Conservation (phyloP, 2,329 filamentous ascomycete species). For the Phialemonium atrogriseum region DNA sequence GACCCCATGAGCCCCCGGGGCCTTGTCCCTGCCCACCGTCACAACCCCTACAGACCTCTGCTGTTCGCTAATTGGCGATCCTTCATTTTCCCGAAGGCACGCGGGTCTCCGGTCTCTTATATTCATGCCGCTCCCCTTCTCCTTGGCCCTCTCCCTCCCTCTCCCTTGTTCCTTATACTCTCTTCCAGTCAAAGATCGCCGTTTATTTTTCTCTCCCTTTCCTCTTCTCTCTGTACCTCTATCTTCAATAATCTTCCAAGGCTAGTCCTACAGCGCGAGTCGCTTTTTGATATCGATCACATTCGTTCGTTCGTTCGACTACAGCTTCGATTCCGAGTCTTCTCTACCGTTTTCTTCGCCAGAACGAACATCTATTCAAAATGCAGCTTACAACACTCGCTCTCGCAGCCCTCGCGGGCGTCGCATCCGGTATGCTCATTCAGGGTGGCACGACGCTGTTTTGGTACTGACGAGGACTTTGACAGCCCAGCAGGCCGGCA, state of each 20-base stretch:
- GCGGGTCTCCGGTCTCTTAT: conserved; percentile 31
- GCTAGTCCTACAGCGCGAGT: conserved; percentile 46
- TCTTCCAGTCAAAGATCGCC: background rate
- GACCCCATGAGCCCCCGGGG: conserved; percentile 7
- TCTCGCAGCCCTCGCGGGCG: conserved; percentile 37
- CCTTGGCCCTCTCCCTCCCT: conserved; percentile 1
- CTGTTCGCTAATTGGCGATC: conserved; percentile 26
- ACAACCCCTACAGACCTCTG: conserved; percentile 18
- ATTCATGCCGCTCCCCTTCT: conserved; percentile 28
- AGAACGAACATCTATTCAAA: conserved; percentile 22
- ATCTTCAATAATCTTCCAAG: conserved; percentile 25
- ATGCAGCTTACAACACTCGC: conserved; percentile 45
- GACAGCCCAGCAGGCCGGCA: conserved; percentile 16
- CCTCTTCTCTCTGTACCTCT: conserved; percentile 17
- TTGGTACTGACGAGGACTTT: conserved; percentile 2
- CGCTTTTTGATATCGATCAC: conserved; percentile 24
- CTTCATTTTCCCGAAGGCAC: conserved; percentile 20
- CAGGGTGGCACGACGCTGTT: background rate
- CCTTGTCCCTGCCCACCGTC: conserved; percentile 8
- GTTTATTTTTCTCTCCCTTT: conserved; percentile 4
- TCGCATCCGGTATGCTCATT: conserved; percentile 32
- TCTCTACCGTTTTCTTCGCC: conserved; percentile 12
- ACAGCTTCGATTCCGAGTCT: conserved; percentile 14
- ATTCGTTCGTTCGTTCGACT: conserved; percentile 19
- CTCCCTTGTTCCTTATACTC: conserved; percentile 1